Conservation (phyloP, 176 grass and related monocot species). For the Hyparrhenia diplandra region DNA sequence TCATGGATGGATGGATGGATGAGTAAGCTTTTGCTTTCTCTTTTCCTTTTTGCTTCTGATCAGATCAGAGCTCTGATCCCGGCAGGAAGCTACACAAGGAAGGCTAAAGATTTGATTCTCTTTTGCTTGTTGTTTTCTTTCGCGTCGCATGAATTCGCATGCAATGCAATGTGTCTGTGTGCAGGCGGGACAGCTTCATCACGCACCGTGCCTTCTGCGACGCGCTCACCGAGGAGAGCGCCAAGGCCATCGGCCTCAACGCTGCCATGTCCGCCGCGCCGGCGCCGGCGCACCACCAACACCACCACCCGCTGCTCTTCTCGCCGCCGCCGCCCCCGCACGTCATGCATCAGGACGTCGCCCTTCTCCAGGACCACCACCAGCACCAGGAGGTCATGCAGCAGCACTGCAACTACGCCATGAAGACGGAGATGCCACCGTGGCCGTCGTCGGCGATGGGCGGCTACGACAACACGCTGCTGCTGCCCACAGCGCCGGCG, state of each 20-base stretch:
- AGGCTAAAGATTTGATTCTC: background rate
- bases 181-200: constrained; percentile 99
- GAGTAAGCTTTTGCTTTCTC: constrained; percentile 5
- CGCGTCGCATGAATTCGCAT: constrained; percentile 36
- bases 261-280: constrained; percentile 25
- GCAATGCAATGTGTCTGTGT: background rate
- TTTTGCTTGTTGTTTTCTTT: background rate
- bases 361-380: constrained; percentile 29
- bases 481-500: constrained; percentile 18
- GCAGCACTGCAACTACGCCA: constrained; percentile 37
- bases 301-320: constrained; percentile 42
- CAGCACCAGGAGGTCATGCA: constrained; percentile 40
- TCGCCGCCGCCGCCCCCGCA: constrained; percentile 19
- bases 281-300: constrained; percentile 9
- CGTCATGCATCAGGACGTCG: constrained; percentile 24
- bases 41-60: background rate
- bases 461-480: constrained; percentile 33
- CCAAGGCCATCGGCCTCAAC: constrained; percentile 50
- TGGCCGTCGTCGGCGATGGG: constrained; percentile 30
- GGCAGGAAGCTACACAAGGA: no score
- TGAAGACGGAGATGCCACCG: constrained; percentile 55
- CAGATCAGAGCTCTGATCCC: no score
- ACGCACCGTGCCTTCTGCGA: constrained; percentile 99
- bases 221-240: constrained; percentile 86
- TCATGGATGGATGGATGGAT: background rate